Percentiles rank a stretch among this genome's conserved stretches.
These are phyloP conservation scores for Akanthomyces dipterigenus DNA, from an alignment of 2,329 filamentous ascomycete genomes.

Conservation along the genomic window DNA sequence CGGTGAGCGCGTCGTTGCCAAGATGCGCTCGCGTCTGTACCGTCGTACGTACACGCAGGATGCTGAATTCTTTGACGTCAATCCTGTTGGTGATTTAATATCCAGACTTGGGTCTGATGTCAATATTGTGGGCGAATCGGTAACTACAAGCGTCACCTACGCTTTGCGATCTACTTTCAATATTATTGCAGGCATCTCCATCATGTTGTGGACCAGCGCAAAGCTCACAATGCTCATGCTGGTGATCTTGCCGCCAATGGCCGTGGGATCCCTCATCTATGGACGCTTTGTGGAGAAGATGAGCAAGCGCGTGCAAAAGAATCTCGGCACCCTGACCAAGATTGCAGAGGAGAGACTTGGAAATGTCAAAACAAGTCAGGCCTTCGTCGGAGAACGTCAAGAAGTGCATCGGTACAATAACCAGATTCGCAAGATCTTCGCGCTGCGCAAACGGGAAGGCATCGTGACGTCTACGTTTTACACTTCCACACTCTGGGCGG, in stretches of 20 bases:
- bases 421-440: conserved; percentile 88
- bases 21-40: conserved; percentile 87
- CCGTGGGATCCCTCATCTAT: conserved; percentile 84
- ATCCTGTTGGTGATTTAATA: conserved; percentile 91
- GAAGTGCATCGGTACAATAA: conserved; percentile 87
- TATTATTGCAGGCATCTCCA: conserved; percentile 76
- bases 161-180: conserved; percentile 85
- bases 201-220: conserved; percentile 94
- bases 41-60: conserved; percentile 89
- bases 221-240: conserved; percentile 82
- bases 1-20: conserved; percentile 87
- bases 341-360: conserved; percentile 97
- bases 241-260: conserved; percentile 84
- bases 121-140: conserved; percentile 95
- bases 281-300: conserved; percentile 82
- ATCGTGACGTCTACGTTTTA: conserved; percentile 90
- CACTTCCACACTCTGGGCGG: conserved; percentile 75
- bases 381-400: conserved; percentile 87
- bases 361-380: conserved; percentile 93
- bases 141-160: conserved; percentile 95
- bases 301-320: conserved; percentile 88
- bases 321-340: conserved; percentile 86
- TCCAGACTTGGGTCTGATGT: conserved; percentile 93
- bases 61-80: conserved; percentile 98
- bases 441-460: conserved; percentile 78